These are phyloP conservation scores for Glaciozyma martinii DNA, from an alignment of 768 basidiomycete genomes.

Conservation along the genomic window DNA sequence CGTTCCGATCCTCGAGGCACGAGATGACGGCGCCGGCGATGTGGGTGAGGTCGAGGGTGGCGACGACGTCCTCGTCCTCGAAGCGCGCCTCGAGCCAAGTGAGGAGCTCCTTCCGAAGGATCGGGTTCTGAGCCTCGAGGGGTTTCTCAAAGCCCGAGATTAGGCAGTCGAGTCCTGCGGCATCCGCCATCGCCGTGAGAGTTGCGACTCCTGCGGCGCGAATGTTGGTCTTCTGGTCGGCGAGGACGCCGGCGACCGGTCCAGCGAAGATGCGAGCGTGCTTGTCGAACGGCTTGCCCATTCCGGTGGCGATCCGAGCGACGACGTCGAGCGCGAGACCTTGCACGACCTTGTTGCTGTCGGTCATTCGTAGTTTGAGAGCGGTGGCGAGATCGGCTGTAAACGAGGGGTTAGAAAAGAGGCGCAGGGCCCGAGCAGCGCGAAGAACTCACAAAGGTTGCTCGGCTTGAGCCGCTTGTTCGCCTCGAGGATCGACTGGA, in stretches of 20 bases:
- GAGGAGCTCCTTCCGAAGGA: constrained; percentile 69
- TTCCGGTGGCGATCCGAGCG: constrained; percentile 77
- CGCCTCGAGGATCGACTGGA: constrained; percentile 72
- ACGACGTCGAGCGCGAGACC: constrained; percentile 80
- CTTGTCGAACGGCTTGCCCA: constrained; percentile 94
- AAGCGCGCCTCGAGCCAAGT: constrained; percentile 60
- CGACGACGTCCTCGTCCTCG: constrained; percentile 45
- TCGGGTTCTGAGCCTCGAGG: constrained; percentile 71
- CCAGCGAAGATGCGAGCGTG: constrained; percentile 65
- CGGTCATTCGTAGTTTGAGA: constrained; percentile 75
- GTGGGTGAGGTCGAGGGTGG: constrained; percentile 56
- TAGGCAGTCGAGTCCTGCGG: constrained; percentile 75
- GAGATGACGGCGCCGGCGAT: constrained; percentile 60
- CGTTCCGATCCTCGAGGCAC: constrained; percentile 81
- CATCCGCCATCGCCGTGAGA: constrained; percentile 70
- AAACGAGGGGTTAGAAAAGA: not conserved
- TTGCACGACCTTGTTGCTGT: constrained; percentile 93
- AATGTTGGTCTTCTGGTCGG: constrained; percentile 85
- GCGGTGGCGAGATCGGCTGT: constrained; percentile 82
- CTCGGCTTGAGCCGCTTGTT: constrained; percentile 82
- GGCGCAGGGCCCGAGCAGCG: not conserved
- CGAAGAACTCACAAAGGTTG: constrained; percentile 59
- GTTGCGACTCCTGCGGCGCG: constrained; percentile 68
- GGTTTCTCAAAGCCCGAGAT: constrained; percentile 65
- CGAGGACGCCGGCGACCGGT: constrained; percentile 70